Evolutionary conservation across 352 stramenopile genomes (phyloP), one percentile per base, ranked within the genome.

Genomic region (Phytopythium litorale): DNA sequence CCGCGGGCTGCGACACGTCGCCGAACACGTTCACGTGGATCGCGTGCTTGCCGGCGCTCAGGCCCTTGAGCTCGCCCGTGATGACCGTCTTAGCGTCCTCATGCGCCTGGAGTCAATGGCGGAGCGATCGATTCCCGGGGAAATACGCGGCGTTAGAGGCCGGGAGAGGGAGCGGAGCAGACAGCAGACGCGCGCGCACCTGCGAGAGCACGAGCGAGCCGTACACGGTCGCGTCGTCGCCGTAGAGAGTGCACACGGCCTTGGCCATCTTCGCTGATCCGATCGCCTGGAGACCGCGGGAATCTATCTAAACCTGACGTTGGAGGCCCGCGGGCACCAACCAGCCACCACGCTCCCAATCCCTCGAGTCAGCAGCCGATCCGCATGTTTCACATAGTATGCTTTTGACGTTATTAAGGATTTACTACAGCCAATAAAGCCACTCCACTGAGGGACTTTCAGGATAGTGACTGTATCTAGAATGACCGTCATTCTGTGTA

Each of bases 11-110:
- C 45, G 87, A 95, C 51, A 98, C 84, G 67, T 99, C 95, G 38
- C 96, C 96, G 70, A 98, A 98, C 35, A 97, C 85, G 76, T 98
- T 97, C 53, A 98, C 83, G 66, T 97, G 89, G 62, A 99, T 73
- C 35, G 94, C 97, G 77, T 99, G 97, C 76, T 98, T 98, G 60
- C 96, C 96, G 21, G 80, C 63, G 43, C 74, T 58, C 32, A 96
- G 71, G 42, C 72, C 71, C 78, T 91, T 93, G 46, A 96, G 72
- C 63, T 91, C 81, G 58, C 87, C 87, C 57, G 84, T 84, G 65
- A 96, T 92, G 62, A 93, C 71, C 67, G 72, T 92, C 76, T 92
- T 91, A 71, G 87, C 87, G 59, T 96, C 87, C 67, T 96, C 87
- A 57, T 96, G 85, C 33, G 87, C 74, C 79, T 87, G 54, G 11